Evolutionary conservation across 495 filamentous ascomycete species (phyloP), one percentile per base, ranked within the genome.

Genomic region (Podospora conica): DNA sequence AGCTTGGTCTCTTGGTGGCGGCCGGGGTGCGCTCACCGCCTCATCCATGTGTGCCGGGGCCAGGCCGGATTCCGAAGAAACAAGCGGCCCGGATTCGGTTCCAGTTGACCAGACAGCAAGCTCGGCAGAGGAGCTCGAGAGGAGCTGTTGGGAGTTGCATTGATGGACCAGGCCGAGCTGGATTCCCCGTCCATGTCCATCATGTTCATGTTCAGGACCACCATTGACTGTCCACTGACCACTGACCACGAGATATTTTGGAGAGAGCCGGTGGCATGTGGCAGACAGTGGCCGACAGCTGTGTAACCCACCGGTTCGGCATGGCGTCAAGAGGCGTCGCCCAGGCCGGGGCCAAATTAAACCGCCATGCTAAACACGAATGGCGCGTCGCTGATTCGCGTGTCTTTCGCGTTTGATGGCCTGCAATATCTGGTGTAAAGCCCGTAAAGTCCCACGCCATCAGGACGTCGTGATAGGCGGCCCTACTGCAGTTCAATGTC

Each of bases 301-400:
- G 61, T 55, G 53, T 55, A 31, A 63, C 61, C 23, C 40, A 27
- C 22, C 23, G 66, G 61, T 54, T 58, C 57, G 55, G 21, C 48
- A 61, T 56, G 69, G 60, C 59, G 53, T 57, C 64, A 64, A 59
- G 66, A 60, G 66, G 66, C 9, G 28, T 53, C 64, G 58, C 28
- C 57, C 29, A 56, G 53, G 53, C 61, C 31, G 61, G 58, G 65
- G 65, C 70, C 60, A 61, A 73, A 74, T 71, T 68, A 69, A 73
- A 74, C 68, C 22, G 29, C 69, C 60, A 68, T 65, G 65, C 68
- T 66, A 62, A 55, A 58, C 65, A 64, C 27, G 12, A 23, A 20
- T 57, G 54, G 67, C 70, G 70, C 68, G 70, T 66, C 60, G 63
- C 53, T 68, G 65, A 70, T 74, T 66, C 72, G 70, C 67, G 70